Conservation (phyloP, 2,329 filamentous ascomycete genomes). For the Colletotrichum sp. region DNA sequence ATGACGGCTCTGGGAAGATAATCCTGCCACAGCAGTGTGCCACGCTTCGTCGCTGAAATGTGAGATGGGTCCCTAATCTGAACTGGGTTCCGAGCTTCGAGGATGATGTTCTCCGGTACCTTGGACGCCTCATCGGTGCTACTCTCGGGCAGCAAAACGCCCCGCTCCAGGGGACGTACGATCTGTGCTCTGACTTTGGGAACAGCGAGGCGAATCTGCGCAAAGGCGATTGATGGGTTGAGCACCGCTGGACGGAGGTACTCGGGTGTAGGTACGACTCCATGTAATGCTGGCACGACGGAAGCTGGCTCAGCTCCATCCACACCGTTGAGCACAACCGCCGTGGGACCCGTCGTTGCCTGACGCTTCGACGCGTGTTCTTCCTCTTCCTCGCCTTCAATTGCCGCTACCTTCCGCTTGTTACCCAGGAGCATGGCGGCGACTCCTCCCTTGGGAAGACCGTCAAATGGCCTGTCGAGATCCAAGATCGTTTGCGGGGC, state of each 20-base stretch:
- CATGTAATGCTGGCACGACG: slow-evolving; percentile 62
- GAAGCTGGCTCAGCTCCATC: slow-evolving; percentile 81
- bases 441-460: slow-evolving; percentile 87
- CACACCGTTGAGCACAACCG: slow-evolving; percentile 76
- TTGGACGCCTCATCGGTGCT: slow-evolving; percentile 67
- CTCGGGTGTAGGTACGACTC: slow-evolving; percentile 75
- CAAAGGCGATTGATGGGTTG: slow-evolving; percentile 80
- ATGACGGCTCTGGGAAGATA: slow-evolving; percentile 86
- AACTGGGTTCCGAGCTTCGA: slow-evolving; percentile 88
- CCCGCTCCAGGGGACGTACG: slow-evolving; percentile 77
- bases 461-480: slow-evolving; percentile 91
- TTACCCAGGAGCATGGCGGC: slow-evolving; percentile 88
- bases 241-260: slow-evolving; percentile 87
- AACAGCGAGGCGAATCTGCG: slow-evolving; percentile 85
- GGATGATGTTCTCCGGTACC: slow-evolving; percentile 72
- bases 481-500: slow-evolving; percentile 84
- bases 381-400: slow-evolving; percentile 80
- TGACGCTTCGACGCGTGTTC: slow-evolving; percentile 57
- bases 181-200: slow-evolving; percentile 87
- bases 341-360: slow-evolving; percentile 70
- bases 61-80: slow-evolving; percentile 82
- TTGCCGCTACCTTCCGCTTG: slow-evolving; percentile 79
- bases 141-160: slow-evolving; percentile 57
- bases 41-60: slow-evolving; percentile 81
- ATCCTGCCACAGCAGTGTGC: slow-evolving; percentile 88